These are phyloP conservation scores for Hippophae rhamnoides DNA, from an alignment of 306 rosid species.

Conservation along the genomic window DNA sequence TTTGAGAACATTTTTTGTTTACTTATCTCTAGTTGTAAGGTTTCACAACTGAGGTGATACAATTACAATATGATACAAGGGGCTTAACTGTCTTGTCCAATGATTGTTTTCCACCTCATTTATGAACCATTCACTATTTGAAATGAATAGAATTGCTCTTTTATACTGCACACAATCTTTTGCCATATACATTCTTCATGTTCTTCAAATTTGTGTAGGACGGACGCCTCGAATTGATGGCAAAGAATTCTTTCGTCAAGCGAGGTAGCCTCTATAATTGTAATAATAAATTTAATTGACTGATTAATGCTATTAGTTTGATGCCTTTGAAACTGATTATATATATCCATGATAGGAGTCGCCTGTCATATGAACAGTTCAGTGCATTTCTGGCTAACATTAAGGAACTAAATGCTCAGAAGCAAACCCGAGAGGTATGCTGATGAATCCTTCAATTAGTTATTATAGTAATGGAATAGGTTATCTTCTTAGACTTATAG, in stretches of 20 bases:
- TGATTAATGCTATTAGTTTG: constrained; percentile 12
- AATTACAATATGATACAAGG: no score
- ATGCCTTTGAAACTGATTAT: constrained; percentile 16
- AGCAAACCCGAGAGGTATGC: constrained; percentile 92
- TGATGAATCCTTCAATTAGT: constrained; percentile 8
- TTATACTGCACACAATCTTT: neutral
- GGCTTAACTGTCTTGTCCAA: no score
- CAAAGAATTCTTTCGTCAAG: constrained; percentile 94
- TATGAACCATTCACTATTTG: neutral
- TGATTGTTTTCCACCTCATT: no score
- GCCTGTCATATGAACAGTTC: constrained; percentile 94
- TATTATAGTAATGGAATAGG: constrained; percentile 8
- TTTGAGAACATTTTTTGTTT: no score
- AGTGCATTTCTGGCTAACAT: constrained; percentile 94
- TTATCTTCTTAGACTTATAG: constrained; percentile 14
- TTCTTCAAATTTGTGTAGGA: constrained; percentile 36
- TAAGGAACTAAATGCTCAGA: constrained; percentile 91
- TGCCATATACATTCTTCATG: neutral
- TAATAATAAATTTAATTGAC: constrained; percentile 2
- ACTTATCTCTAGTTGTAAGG: no score
- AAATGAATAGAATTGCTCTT: neutral
- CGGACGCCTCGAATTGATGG: constrained; percentile 92
- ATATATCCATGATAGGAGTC: constrained; percentile 56
- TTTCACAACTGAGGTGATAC: no score
- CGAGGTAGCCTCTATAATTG: constrained; percentile 47